Evolutionary conservation across 1,284 basidiomycete species (phyloP), one percentile per base, ranked within the genome.

Genomic region (Hortiboletus rubellus): DNA sequence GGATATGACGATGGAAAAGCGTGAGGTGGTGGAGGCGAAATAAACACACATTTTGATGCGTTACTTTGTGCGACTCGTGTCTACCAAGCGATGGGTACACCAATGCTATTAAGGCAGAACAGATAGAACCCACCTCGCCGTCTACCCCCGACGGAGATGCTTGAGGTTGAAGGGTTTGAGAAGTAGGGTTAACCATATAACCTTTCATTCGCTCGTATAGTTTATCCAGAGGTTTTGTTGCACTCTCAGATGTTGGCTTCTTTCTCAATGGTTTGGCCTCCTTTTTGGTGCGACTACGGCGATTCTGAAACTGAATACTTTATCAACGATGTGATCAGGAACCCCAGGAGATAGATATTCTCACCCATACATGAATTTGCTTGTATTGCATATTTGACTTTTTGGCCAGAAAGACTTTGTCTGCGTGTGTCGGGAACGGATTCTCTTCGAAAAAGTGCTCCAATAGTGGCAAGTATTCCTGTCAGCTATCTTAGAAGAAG

Each of bases 301-400:
- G 65, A 12, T 66, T 68, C 42, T 66, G 65, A 7, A 66, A 66
- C 65, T 66, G 6, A 0, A 11, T 3, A 37, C 27, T 27, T 27
- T 27, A 27, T 27, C 27, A 27, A 27, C 27, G 27, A 27, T 5
- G 27, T 3, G 27, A 3, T 27, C 27, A 27, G 27, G 3, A 27
- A 27, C 27, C 27, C 27, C n/a, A 27, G 27, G 27, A 7, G 9
- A 1, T 18, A 2, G 27, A 42, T 17, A 3, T 53, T 63, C 75
- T 7, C 36, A 84, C 83, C 84, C 85, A 87, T 30, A 84, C 79
- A 60, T 82, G 78, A 1, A 87, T 82, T 61, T 87, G 85, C 1
- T 76, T 65, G 2, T 71, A 72, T 0, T 77, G 65, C 83, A 87
- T 84, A 4, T 72, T 66, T 0, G 77, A 76, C 30, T 78, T 76